Percentiles rank a stretch among this genome's conserved stretches.
These are phyloP conservation scores for slime mould (Dictyostelium discoideum) DNA, from an alignment of 78 protist genomes.

Conservation along the genomic window DNA sequence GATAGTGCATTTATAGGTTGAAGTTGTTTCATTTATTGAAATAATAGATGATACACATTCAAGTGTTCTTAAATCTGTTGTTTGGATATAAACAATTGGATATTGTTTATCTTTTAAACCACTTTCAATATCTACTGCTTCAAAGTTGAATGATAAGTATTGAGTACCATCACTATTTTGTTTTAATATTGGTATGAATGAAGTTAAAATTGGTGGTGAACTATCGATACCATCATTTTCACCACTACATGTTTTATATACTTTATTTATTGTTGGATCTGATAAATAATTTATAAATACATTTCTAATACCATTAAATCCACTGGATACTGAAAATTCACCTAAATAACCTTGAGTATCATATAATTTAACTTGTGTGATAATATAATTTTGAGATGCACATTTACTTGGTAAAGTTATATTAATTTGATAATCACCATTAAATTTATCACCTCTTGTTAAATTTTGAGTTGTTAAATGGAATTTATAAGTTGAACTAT, in stretches of 20 bases:
- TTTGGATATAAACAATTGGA: neutral
- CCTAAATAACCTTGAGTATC: neutral
- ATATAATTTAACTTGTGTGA: neutral
- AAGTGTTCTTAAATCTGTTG: neutral
- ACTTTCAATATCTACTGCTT: neutral
- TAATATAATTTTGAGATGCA: neutral
- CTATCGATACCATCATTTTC: neutral
- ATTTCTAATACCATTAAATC: neutral
- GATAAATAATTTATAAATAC: neutral
- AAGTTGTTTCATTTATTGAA: neutral
- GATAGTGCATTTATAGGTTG: neutral
- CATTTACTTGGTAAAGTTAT: neutral
- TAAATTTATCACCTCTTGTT: neutral
- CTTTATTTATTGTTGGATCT: neutral
- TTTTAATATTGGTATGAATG: neutral
- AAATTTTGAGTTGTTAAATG: neutral
- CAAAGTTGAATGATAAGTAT: neutral
- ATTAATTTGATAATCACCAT: neutral
- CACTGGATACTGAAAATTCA: neutral
- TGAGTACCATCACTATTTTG: neutral
- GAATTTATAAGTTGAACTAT: neutral
- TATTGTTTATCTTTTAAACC: neutral
- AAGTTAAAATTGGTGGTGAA: neutral
- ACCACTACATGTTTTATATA: neutral
- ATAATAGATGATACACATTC: neutral